Evolutionary conservation across 2,329 filamentous ascomycete genomes (phyloP).

Genomic region (Fusarium sublunatum): DNA sequence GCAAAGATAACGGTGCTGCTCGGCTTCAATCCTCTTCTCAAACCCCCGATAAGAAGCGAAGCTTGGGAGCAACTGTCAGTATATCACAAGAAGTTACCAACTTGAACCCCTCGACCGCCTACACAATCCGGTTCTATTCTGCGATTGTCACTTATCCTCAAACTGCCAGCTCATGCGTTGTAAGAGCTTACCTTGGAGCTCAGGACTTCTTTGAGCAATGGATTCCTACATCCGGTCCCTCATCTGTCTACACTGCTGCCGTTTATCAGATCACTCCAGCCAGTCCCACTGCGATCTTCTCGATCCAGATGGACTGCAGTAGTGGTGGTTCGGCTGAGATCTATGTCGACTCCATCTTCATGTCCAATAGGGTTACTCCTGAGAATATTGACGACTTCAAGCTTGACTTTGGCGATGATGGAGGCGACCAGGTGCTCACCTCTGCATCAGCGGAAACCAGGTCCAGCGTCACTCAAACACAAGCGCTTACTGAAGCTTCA

Average conservation of each 20-base stretch:
- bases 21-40: not conserved
- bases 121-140: conserved; percentile 28
- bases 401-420: conserved; percentile 12
- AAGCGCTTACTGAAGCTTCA: not conserved
- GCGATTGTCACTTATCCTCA: conserved; percentile 2
- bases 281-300: not conserved
- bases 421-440: not conserved
- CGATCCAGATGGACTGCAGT: conserved; percentile 10
- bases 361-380: conserved; percentile 29
- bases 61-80: not conserved
- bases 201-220: conserved; percentile 5
- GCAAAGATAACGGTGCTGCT: conserved; percentile 4
- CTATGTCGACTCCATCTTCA: conserved; percentile 30
- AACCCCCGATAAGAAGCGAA: conserved; percentile 3
- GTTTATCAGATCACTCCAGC: not conserved
- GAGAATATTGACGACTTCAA: conserved; percentile 20
- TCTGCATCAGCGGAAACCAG: too few relatives aligned
- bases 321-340: conserved; percentile 4
- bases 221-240: not conserved
- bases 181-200: conserved; percentile 16
- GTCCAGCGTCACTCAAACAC: too few relatives aligned
- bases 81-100: conserved; percentile 15
- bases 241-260: not conserved
- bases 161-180: not conserved
- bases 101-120: conserved; percentile 7